Base-by-base conservation (phyloP, 257 asterid species). In the Solanum sejunctum region DNA sequence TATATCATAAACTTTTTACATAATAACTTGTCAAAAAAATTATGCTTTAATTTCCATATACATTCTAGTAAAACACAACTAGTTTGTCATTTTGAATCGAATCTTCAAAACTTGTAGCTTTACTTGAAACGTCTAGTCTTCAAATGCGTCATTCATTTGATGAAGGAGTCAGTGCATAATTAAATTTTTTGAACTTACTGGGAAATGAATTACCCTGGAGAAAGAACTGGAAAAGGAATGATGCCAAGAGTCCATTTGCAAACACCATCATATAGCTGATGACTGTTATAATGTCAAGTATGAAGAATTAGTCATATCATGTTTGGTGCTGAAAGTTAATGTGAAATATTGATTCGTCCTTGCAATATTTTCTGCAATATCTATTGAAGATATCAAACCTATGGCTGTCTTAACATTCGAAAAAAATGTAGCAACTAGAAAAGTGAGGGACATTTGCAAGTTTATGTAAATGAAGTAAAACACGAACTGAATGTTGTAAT, bases 381-480 rank as follows among this genome's bases (percentile, higher is more conserved):
- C 28, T 26, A 26, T 26, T 26, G 26, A 26, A 26, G 26, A 26
- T 26, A 26, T 26, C 1, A 26, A 26, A 26, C 28, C 28, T 26
- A 2, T 26, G 28, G 28, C 96, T 43, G 98, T 97, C 92, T 90
- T 94, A 91, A 88, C 91, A 58, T 88, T 91, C 17, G 97, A 91
- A 86, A 97, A 97, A 83, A 92, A 81, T 82, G 93, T 93, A 89
- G 98, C 97, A 78, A 90, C 95, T 55, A 94, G 96, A 87, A 97
- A 97, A 75, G 99, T 97, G 90, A 93, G 85, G 56, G 96, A 85
- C 77, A 92, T 88, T 93, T 97, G 99, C 97, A 97, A 87, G 94
- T 97, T 97, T 89, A 95, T 90, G 93, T 92, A 97, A 91, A 97
- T 88, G 92, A 95, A 97, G 85, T 92, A 97, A 86, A 97, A 97